These are phyloP conservation scores for Davidsoniella eucalypti DNA, from an alignment of 2,329 filamentous ascomycete genomes.

Conservation along the genomic window DNA sequence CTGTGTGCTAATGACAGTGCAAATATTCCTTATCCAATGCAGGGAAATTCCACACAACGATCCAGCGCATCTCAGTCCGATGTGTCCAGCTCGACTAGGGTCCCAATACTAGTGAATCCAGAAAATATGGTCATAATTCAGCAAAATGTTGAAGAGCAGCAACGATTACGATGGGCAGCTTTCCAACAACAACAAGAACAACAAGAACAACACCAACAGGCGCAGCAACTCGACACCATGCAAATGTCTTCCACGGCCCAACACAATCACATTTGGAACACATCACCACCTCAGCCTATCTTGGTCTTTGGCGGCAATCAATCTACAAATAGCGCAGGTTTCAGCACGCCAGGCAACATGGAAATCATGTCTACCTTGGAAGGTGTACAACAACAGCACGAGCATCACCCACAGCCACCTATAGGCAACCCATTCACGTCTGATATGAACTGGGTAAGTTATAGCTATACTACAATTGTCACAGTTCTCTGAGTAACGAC, in stretches of 20 bases:
- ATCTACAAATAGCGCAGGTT: neutral
- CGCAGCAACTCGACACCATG: neutral
- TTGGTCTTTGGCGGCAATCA: neutral
- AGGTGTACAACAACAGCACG: neutral
- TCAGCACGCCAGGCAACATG: neutral
- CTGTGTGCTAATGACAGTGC: too few relatives aligned
- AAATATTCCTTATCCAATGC: too few relatives aligned
- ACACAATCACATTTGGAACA: neutral
- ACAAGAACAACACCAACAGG: neutral
- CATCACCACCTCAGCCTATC: neutral
- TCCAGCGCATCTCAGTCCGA: too few relatives aligned
- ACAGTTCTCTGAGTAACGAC: too few relatives aligned
- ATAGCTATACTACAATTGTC: neutral
- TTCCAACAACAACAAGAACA: neutral
- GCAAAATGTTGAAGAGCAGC: neutral
- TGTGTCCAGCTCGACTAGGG: too few relatives aligned
- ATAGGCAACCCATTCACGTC: neutral
- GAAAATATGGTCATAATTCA: neutral
- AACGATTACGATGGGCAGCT: neutral
- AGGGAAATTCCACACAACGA: too few relatives aligned
- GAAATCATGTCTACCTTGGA: neutral
- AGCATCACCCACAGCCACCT: neutral
- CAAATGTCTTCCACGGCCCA: too few relatives aligned
- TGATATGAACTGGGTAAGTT: conserved; percentile 2
- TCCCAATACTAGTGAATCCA: too few relatives aligned